phyloP scores from a whole-genome alignment of 345 rosid genomes.

The Pugionium cornutum region DNA sequence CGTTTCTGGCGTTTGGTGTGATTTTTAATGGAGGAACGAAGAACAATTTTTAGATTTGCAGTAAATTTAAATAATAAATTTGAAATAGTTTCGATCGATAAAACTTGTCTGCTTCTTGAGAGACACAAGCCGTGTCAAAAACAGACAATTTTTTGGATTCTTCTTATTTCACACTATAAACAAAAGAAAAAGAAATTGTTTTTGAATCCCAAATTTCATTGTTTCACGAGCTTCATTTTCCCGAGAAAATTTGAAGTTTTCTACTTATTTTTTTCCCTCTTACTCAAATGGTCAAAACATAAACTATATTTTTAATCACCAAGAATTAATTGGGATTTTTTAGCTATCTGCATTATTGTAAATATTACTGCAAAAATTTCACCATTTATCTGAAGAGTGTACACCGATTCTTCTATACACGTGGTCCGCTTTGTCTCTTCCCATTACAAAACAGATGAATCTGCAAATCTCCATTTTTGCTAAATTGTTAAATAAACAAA shows the following conservation, averaged over 20 bases:
- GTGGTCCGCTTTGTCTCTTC: conserved; percentile 46
- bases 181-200: background rate
- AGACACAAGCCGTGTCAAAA: conserved; percentile 45
- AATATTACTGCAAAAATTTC: conserved; percentile 7
- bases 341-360: conserved; percentile 6
- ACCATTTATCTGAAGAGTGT: conserved; percentile 40
- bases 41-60: conserved; percentile 25
- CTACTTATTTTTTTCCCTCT: background rate
- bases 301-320: conserved; percentile 20
- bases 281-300: conserved; percentile 38
- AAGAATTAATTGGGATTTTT: too few species aligned
- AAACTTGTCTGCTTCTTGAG: conserved; percentile 41
- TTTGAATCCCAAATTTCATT: conserved; percentile 23
- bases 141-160: conserved; percentile 35
- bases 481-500: too few species aligned
- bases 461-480: conserved; percentile 35
- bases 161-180: conserved; percentile 16
- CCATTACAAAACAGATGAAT: conserved; percentile 50
- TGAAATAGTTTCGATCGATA: conserved; percentile 30
- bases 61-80: conserved; percentile 17
- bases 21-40: background rate
- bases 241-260: conserved; percentile 8
- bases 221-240: conserved; percentile 32
- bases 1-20: conserved; percentile 10
- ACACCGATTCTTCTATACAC: conserved; percentile 61